Evolutionary conservation across 2,329 filamentous ascomycete species (phyloP).

Genomic region (Didymella glomerata): DNA sequence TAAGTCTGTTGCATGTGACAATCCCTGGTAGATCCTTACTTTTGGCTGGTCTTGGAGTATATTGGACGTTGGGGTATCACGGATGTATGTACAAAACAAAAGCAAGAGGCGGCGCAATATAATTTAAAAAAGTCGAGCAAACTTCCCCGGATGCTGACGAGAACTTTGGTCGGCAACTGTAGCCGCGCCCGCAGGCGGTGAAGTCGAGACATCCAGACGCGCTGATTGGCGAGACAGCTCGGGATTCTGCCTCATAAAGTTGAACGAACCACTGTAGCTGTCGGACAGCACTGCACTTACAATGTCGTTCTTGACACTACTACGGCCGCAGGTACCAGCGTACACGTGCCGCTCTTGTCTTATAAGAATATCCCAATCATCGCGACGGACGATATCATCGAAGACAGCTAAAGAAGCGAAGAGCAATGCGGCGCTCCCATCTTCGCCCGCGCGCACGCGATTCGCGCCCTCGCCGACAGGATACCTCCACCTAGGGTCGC

Average conservation of each 20-base stretch:
- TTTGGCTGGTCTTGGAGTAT: neutral
- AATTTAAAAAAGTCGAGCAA: slow-evolving; percentile 16
- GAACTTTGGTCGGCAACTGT: slow-evolving; percentile 15
- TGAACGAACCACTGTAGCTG: slow-evolving; percentile 5
- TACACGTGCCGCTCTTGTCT: slow-evolving; percentile 46
- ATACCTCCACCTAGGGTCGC: slow-evolving; percentile 87
- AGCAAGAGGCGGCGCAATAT: slow-evolving; percentile 2
- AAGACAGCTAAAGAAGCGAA: slow-evolving; percentile 18
- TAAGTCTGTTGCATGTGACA: neutral
- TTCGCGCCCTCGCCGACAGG: slow-evolving; percentile 97
- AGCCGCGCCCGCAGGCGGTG: slow-evolving; percentile 25
- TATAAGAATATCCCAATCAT: slow-evolving; percentile 26
- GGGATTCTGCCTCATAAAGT: slow-evolving; percentile 28
- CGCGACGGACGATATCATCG: slow-evolving; percentile 26
- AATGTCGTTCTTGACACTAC: slow-evolving; percentile 37
- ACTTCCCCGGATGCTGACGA: slow-evolving; percentile 15
- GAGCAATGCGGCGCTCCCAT: slow-evolving; percentile 33
- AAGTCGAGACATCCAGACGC: slow-evolving; percentile 14
- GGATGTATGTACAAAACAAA: slow-evolving; percentile 1
- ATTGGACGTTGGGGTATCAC: slow-evolving; percentile 1
- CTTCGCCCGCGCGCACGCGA: slow-evolving; percentile 67
- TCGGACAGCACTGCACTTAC: neutral
- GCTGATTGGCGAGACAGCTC: slow-evolving; percentile 15
- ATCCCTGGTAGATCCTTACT: neutral
- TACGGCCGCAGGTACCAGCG: slow-evolving; percentile 32